Evolutionary conservation across 1,139 yeast genomes (phyloP).

Genomic region (Pneumocystis jirovecii): DNA sequence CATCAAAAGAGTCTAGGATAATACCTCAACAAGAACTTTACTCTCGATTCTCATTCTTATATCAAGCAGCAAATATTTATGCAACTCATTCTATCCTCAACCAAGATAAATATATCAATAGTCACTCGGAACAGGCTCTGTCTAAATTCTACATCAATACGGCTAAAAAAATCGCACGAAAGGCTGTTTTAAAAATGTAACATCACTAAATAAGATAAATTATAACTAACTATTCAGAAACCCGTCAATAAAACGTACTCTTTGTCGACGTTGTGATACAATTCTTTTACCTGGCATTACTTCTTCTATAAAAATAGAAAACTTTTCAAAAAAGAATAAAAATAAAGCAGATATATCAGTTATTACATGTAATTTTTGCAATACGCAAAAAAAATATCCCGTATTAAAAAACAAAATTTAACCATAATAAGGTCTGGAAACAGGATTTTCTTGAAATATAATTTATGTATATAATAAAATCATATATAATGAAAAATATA

Average conservation of each 20-base stretch:
- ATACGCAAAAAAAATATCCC: background rate
- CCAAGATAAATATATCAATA: background rate
- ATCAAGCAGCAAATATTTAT: background rate
- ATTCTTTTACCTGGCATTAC: background rate
- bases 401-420: background rate
- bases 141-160: background rate
- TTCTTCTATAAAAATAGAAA: background rate
- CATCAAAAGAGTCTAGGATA: background rate
- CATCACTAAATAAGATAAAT: background rate
- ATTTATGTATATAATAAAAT: background rate
- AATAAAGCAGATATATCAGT: background rate
- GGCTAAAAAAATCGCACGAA: background rate
- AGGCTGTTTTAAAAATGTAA: background rate
- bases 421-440: background rate
- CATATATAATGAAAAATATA: background rate
- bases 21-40: background rate
- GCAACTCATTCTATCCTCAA: background rate
- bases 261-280: background rate
- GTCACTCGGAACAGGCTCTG: background rate
- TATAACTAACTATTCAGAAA: background rate
- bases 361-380: background rate
- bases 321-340: background rate
- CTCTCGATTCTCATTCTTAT: background rate
- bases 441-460: background rate
- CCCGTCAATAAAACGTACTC: background rate